Base-by-base conservation (phyloP, 1,284 basidiomycete species). In the Marasmius oreades region DNA sequence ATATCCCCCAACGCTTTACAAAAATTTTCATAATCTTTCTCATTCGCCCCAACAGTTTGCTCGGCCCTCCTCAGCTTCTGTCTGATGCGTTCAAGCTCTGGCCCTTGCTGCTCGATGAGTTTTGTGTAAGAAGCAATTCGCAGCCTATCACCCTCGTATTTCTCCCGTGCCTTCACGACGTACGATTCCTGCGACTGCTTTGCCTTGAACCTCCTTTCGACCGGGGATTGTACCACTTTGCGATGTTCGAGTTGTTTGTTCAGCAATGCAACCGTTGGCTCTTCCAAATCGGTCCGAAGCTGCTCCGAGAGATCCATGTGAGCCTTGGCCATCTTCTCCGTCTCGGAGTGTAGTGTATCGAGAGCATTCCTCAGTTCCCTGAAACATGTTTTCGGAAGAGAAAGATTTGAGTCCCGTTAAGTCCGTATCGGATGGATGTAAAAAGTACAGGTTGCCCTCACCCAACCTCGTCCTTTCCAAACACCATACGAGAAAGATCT, bases 51-150 rank as follows among this genome's bases (percentile, higher is more conserved):
- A 18, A 92, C 86, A 8, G 85, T 89, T 65, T 85, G 78, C 59
- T 87, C 79, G 0, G 84, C 85, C 56, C 82, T 79, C 60, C 90
- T 87, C 24, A 92, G 79, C 70, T 88, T 90, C 55, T 71, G 62
- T 50, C 82, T 76, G 33, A 89, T 77, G 68, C 86, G 88, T 61
- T 92, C 88, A 22, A 88, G 74, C 55, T 91, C 89, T 65, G 90
- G 88, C 11, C 51, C 11, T 20, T 85, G 79, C 6, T 90, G 74
- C 22, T 84, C 84, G 51, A 81, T 77, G 69, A 90, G 86, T 11
- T 88, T 88, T 1, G 85, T 86, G 69, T 85, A 87, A 10, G 84
- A 81, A 66, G 90, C 91, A 73, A 92, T 86, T 56, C 82, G 81
- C 61, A 88, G 76, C 67, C 88, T 89, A 64, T 92, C 87, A 46